Conservation (phyloP, 805 yeast species). For the Wickerhamiella alocasiicola region DNA sequence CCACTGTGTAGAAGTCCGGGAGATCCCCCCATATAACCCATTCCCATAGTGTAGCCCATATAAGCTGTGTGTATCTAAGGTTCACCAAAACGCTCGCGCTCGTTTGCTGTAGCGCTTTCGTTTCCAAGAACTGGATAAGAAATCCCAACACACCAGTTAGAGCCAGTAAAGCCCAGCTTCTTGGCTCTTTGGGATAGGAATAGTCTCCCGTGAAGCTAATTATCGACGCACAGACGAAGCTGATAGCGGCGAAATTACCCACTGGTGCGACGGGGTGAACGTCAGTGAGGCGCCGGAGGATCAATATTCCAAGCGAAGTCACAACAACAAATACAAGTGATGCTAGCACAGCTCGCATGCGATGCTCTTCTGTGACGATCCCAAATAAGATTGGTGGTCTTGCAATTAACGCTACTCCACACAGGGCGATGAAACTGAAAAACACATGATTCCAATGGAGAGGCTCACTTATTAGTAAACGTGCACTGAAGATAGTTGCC, state of each 20-base stretch:
- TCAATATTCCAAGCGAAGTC: not conserved
- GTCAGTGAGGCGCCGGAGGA: not conserved
- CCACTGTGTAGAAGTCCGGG: slow-evolving; percentile 54
- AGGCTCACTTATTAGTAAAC: slow-evolving; percentile 49
- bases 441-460: slow-evolving; percentile 53
- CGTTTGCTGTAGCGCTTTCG: slow-evolving; percentile 75
- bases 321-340: not conserved
- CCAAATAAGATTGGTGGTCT: slow-evolving; percentile 40
- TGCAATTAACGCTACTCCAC: slow-evolving; percentile 71
- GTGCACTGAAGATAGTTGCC: slow-evolving; percentile 63
- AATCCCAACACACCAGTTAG: slow-evolving; percentile 69
- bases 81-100: slow-evolving; percentile 64
- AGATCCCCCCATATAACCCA: slow-evolving; percentile 54
- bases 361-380: not conserved
- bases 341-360: not conserved
- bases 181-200: not conserved
- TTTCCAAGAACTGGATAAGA: slow-evolving; percentile 62
- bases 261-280: slow-evolving; percentile 67
- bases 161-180: slow-evolving; percentile 44
- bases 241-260: slow-evolving; percentile 55
- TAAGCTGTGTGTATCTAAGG: slow-evolving; percentile 62
- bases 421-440: slow-evolving; percentile 54
- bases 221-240: slow-evolving; percentile 40
- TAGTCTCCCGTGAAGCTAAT: slow-evolving; percentile 30
- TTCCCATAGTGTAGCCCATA: slow-evolving; percentile 72